phyloP scores from a whole-genome alignment of 2,329 filamentous ascomycete species.

The Hymenoscyphus repandus region DNA sequence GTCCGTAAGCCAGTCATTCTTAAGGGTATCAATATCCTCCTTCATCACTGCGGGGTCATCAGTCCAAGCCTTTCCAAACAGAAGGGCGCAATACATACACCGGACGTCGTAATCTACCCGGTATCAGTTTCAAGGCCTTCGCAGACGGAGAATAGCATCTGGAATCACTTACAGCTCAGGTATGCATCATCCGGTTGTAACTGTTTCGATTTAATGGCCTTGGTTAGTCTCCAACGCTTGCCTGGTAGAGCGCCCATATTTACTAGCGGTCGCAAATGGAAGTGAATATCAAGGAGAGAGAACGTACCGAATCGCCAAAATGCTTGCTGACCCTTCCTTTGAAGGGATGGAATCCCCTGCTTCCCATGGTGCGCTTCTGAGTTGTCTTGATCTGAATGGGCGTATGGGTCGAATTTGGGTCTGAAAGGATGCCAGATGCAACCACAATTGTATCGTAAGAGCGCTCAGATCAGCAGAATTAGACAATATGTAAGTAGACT shows the following conservation, averaged over 20 bases:
- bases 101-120: conserved; percentile 56
- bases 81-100: conserved; percentile 38
- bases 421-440: no score
- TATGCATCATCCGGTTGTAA: conserved; percentile 62
- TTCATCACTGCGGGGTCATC: conserved; percentile 60
- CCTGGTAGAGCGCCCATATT: conserved; percentile 11
- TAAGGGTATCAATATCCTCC: conserved; percentile 83
- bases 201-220: conserved; percentile 28
- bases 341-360: conserved; percentile 46
- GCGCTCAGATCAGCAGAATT: no score
- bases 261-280: neutral
- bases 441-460: no score
- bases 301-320: conserved; percentile 44
- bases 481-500: no score
- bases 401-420: no score
- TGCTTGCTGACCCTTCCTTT: conserved; percentile 44
- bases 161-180: conserved; percentile 55
- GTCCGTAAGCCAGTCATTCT: conserved; percentile 93
- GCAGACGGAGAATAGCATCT: neutral
- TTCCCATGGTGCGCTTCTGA: conserved; percentile 22
- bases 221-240: conserved; percentile 18
- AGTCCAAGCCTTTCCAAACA: conserved; percentile 8
- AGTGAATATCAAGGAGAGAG: conserved; percentile 5
- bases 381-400: conserved; percentile 1
- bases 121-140: conserved; percentile 3